Evolutionary conservation across 805 yeast genomes (phyloP), one percentile per base, ranked within the genome.

Genomic region (Candida tallmaniae): DNA sequence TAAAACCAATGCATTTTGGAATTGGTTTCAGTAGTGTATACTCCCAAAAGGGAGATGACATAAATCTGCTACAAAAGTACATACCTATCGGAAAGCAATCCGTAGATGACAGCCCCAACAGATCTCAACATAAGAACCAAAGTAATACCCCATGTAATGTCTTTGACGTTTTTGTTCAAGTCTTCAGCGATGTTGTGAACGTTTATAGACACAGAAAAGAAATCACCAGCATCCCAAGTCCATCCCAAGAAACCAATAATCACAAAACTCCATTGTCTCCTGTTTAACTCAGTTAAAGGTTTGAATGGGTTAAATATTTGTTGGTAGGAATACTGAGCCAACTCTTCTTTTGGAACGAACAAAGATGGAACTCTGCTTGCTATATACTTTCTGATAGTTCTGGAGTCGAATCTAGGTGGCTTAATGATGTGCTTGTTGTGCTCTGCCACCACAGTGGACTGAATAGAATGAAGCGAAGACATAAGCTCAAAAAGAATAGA

Each of bases 161-260:
- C 73, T 39, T 64, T 74, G 29, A 73, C 74, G 16, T 39, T 30
- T 23, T 32, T 36, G 21, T 24, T 26, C 26, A 78, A 65, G 35
- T 62, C 61, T 6, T 48, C 34, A n/a, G 83, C 80, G 38, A 78
- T 59, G 10, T 47, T 54, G 0, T 70, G 24, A 7, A 70, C 74
- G 47, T 75, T 74, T 23, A 76, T 54, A 6, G 80, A 72, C 9
- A 75, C 75, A 9, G 74, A 62, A 44, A 78, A 78, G 50, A 73
- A 78, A 54, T 78, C 84, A 48, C 77, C 68, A 3, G 83, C 78
- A 58, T 77, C 84, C 73, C 78, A 73, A 3, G 80, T 65, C 84
- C 84, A 78, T 13, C 74, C 76, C 35, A 58, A 47, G 42, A 75
- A 74, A 0, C 80, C 83, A 28, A 73, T 55, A 13, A 56, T 23